Base-by-base conservation (phyloP, 2,329 filamentous ascomycete genomes). In the Pleomassaria siparia region DNA sequence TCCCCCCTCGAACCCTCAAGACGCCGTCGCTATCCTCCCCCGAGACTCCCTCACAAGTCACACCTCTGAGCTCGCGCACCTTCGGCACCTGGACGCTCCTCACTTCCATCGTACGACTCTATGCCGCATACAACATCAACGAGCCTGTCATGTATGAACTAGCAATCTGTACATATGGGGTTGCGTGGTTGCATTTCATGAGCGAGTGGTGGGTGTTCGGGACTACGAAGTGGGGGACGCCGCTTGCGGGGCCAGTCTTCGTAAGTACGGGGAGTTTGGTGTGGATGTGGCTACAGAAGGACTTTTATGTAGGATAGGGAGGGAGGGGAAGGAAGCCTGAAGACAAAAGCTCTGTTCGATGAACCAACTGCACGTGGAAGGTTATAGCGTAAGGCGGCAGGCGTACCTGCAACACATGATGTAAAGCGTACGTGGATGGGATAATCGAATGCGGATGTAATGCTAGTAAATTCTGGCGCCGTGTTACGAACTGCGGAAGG, bases 81-180 rank as follows among this genome's bases (percentile, higher is more conserved):
- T 95, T 95, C 69, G 91, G 88, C 44, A 94, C 89, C 24, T 96
- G 91, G 86, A 95, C 91, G 0, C 80, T 92, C 48, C 77, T 95
- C 49, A 86, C 87, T 5, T 82, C 84, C 49, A 75, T 95, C 42
- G 80, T 95, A 36, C 83, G 91, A 43, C 75, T 91, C 56, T 95
- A 95, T 66, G 89, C 89, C 4, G 88, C 89, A 26, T 95, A 95
- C 74, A 79, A 95, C 70, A 83, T 95, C 54, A 77, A 83, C 56
- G 79, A 89, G 51, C 81, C 82, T 1, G 79, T 81, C 36, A 77
- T 91, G 45, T 96, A 95, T 71, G 82, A 94, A 68, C 76, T 96
- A 49, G 87, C 87, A 13, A 75, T 94, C 56, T 89, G 86, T 81
- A 94, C 88, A 7, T 95, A 92, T 69, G 79, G 83, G 1, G 79